Percentiles rank a stretch among this genome's conserved stretches.
Evolutionary conservation across 192 early-diverging fungal species (phyloP).

Genomic region (Podila verticillata): DNA sequence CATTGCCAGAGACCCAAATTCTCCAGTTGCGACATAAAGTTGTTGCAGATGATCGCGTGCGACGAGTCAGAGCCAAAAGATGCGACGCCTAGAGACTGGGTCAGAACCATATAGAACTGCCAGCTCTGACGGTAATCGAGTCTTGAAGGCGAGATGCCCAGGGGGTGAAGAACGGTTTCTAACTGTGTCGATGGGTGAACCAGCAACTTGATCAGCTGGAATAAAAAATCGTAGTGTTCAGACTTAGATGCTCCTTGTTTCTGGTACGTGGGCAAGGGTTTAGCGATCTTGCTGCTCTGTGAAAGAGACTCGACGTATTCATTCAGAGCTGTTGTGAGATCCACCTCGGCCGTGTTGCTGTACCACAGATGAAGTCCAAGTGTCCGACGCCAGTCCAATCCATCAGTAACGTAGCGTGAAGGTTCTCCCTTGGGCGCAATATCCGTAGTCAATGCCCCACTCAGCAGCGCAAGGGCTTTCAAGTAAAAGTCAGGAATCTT

Average conservation of each 20-base stretch:
- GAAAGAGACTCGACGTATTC: conserved; percentile 33
- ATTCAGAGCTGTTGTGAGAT: conserved; percentile 38
- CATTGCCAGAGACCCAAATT: conserved; percentile 82
- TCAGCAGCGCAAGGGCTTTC: conserved; percentile 67
- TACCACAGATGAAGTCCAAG: conserved; percentile 74
- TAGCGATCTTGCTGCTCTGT: conserved; percentile 28
- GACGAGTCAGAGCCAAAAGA: conserved; percentile 19
- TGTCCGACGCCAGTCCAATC: conserved; percentile 72
- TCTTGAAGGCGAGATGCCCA: conserved; percentile 62
- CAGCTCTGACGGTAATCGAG: conserved; percentile 77
- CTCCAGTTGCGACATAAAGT: conserved; percentile 79
- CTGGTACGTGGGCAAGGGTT: conserved; percentile 53
- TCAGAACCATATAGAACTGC: conserved; percentile 61
- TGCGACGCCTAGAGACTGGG: conserved; percentile 15
- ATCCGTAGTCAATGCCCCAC: conserved; percentile 50
- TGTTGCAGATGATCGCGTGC: conserved; percentile 64
- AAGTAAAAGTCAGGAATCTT: conserved; percentile 46
- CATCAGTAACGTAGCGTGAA: conserved; percentile 42
- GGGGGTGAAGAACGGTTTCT: conserved; percentile 68
- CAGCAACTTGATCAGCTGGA: conserved; percentile 77
- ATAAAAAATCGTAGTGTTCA: conserved; percentile 67
- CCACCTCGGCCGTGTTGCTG: conserved; percentile 50
- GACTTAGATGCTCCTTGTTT: neutral
- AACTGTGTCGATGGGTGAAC: conserved; percentile 59
- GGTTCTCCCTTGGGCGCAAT: conserved; percentile 27